phyloP scores from a whole-genome alignment of 257 asterid genomes.

The Penstemon davidsonii region DNA sequence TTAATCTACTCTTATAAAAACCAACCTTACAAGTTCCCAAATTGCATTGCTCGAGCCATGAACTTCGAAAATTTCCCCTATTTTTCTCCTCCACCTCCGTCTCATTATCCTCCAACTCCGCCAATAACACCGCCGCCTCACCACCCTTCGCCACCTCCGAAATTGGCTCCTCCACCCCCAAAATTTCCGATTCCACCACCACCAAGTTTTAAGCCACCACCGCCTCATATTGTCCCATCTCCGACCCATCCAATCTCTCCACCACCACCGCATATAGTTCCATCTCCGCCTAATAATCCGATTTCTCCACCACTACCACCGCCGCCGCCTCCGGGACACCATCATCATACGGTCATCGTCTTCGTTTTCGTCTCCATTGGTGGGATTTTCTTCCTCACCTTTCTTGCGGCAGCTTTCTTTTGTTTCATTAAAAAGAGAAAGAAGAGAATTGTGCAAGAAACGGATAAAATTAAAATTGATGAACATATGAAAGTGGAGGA shows the following conservation, averaged over 20 bases:
- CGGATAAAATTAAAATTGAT: constrained; percentile 42
- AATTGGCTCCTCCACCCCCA: constrained; percentile 21
- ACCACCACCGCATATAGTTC: constrained; percentile 36
- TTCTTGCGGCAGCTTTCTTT: constrained; percentile 59
- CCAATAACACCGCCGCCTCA: constrained; percentile 25
- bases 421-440: constrained; percentile 62
- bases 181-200: constrained; percentile 19
- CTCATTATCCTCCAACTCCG: constrained; percentile 35
- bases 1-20: not conserved
- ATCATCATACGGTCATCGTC: constrained; percentile 44
- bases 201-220: constrained; percentile 22
- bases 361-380: constrained; percentile 59
- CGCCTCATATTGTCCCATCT: constrained; percentile 13
- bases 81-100: constrained; percentile 42
- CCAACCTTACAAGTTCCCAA: not conserved
- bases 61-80: constrained; percentile 32
- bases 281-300: constrained; percentile 34
- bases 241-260: constrained; percentile 21
- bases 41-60: constrained; percentile 33
- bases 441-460: constrained; percentile 45
- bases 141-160: constrained; percentile 19
- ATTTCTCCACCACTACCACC: constrained; percentile 31
- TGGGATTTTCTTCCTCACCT: constrained; percentile 66
- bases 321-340: constrained; percentile 48
- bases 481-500: constrained; percentile 58